Evolutionary conservation across 371 early-diverging fungal genomes (phyloP).

Genomic region (Haplosporangium sp.): DNA sequence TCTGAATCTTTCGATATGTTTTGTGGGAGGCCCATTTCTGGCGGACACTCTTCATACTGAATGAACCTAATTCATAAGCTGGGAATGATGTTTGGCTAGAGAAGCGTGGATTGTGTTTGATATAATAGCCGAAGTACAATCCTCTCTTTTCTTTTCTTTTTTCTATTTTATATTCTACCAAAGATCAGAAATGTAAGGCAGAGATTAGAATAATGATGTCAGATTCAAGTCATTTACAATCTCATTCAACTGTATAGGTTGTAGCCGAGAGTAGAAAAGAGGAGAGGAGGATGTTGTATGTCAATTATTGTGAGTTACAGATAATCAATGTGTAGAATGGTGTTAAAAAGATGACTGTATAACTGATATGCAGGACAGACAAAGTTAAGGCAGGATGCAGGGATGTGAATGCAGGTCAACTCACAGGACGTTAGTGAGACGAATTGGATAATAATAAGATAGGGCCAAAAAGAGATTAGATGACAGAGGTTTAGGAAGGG

Average conservation of each 20-base stretch:
- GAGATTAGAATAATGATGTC: slow-evolving; percentile 1
- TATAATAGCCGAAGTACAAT: no score
- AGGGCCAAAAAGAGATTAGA: neutral
- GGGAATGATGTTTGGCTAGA: neutral
- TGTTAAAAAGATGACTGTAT: no score
- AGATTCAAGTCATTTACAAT: neutral
- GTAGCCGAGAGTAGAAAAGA: no score
- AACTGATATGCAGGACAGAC: neutral
- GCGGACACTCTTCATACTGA: slow-evolving; percentile 69
- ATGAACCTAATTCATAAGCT: slow-evolving; percentile 43
- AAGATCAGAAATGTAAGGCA: neutral
- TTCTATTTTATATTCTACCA: no score
- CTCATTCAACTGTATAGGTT: neutral
- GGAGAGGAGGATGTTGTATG: no score
- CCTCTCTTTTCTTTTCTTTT: no score
- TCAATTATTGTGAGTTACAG: no score
- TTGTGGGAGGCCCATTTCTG: slow-evolving; percentile 61
- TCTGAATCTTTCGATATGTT: slow-evolving; percentile 55
- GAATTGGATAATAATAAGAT: neutral
- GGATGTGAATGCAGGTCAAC: neutral
- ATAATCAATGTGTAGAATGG: no score
- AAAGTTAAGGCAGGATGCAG: neutral
- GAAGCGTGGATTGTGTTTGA: neutral
- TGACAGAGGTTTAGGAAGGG: slow-evolving; percentile 2
- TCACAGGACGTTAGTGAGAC: neutral